A percentile compares a stretch with the other conserved stretches of the same genome.
These are phyloP conservation scores for Carex scoparia DNA, from an alignment of 176 grass and related monocot genomes.

Conservation along the genomic window DNA sequence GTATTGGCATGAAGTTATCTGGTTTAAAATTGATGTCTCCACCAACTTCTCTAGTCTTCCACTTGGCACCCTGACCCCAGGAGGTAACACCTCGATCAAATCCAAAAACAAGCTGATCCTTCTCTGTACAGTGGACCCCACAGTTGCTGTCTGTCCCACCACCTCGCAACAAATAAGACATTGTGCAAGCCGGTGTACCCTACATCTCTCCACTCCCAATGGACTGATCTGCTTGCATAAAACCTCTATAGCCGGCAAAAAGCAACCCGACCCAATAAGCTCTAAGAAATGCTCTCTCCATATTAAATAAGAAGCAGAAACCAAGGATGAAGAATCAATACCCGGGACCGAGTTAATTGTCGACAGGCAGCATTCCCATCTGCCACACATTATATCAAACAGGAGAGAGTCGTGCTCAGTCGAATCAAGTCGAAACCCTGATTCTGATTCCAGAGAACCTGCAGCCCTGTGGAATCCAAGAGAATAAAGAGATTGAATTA, in stretches of 20 bases:
- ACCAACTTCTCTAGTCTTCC: slow-evolving; percentile 68
- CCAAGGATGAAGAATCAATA: slow-evolving; percentile 28
- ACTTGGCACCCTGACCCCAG: slow-evolving; percentile 52
- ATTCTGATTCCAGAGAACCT: slow-evolving; percentile 64
- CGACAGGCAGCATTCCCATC: slow-evolving; percentile 71
- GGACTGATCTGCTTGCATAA: slow-evolving; percentile 58
- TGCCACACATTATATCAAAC: slow-evolving; percentile 58
- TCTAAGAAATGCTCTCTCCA: slow-evolving; percentile 88
- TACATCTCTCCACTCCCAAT: slow-evolving; percentile 43
- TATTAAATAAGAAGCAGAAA: slow-evolving; percentile 50
- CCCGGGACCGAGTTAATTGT: slow-evolving; percentile 47
- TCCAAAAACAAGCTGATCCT: slow-evolving; percentile 78
- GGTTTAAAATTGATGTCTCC: slow-evolving; percentile 54
- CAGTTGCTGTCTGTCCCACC: slow-evolving; percentile 36
- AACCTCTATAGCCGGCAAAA: slow-evolving; percentile 53
- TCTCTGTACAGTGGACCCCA: slow-evolving; percentile 38
- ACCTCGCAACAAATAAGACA: slow-evolving; percentile 56
- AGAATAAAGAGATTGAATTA: slow-evolving; percentile 70
- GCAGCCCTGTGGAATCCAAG: slow-evolving; percentile 76
- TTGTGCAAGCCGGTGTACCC: slow-evolving; percentile 54
- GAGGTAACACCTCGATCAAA: slow-evolving; percentile 65
- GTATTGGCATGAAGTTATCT: slow-evolving; percentile 71
- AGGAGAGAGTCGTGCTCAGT: slow-evolving; percentile 56
- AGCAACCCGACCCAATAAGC: slow-evolving; percentile 49
- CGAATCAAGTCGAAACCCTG: slow-evolving; percentile 59